Base-by-base conservation (phyloP, 2,329 filamentous ascomycete species). In the Diaporthe humulicola region DNA sequence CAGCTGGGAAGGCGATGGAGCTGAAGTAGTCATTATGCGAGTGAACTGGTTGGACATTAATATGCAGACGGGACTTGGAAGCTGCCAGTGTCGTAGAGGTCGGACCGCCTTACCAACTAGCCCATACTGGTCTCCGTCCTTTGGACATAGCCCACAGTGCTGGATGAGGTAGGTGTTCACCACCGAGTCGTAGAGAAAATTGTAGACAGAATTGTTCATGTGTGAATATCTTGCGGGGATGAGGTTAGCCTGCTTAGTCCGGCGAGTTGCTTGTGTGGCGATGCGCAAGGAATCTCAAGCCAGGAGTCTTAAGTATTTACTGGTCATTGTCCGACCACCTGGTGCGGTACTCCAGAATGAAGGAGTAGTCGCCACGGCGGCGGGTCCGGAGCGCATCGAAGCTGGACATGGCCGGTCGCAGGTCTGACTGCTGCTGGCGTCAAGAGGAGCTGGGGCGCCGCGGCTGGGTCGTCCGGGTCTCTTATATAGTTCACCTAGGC, bases 131-230 rank as follows among this genome's bases (percentile, higher is more conserved):
- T 90, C 82, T 3, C 93, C 93, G 7, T 89, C 90, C 12, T 90
- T 89, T 6, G 95, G 96, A 77, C 93, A 85, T 70, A 97, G 90
- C 17, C 90, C 90, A 83, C 95, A 97, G 80, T 94, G 88, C 70
- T 93, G 88, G 76, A 98, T 95, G 25, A 98, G 90, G 83, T 97
- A 98, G 66, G 93, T 90, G 84, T 98, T 98, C 82, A 98, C 92
- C 74, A 98, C 91, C 1, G 94, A 96, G 86, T 98, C 96, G 83
- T 98, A 97, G 73, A 97, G 88, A 76, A 94, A 93, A 79, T 94
- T 94, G 84, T 98, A 98, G 71, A 97, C 89, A 54, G 92, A 94
- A 82, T 98, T 98, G 86, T 98, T 98, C 88, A 98, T 91, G 82
- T 98, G 96, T 76, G 94, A 90, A 84, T 97, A 98, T 96, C 76